A percentile compares a stretch with the other conserved stretches of the same genome.
phyloP scores from a whole-genome alignment of 2,329 filamentous ascomycete genomes.

The Gyromitra esculenta region DNA sequence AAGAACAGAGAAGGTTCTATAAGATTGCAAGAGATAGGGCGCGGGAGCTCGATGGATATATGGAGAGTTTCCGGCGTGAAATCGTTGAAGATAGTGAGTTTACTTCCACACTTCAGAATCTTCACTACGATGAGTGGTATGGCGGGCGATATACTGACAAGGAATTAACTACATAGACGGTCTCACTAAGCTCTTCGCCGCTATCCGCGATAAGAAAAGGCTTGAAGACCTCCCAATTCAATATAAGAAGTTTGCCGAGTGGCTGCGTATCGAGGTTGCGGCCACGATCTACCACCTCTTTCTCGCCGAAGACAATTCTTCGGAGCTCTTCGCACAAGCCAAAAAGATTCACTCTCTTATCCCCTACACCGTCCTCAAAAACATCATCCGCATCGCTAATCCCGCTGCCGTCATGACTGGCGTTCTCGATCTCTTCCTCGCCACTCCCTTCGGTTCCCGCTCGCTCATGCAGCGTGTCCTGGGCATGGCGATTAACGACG shows the following conservation, averaged over 20 bases:
- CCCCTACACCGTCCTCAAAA: conserved; percentile 92
- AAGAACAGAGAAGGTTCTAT: conserved; percentile 94
- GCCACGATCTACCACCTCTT: conserved; percentile 97
- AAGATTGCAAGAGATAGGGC: conserved; percentile 92
- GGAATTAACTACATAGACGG: conserved; percentile 68
- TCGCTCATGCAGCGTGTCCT: conserved; percentile 96
- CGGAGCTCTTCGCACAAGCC: conserved; percentile 91
- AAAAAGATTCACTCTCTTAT: conserved; percentile 95
- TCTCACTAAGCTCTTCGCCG: conserved; percentile 88
- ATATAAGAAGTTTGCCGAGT: conserved; percentile 98
- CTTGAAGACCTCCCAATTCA: conserved; percentile 91
- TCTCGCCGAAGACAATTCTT: conserved; percentile 96
- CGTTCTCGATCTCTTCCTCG: conserved; percentile 91
- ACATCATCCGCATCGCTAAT: conserved; percentile 95
- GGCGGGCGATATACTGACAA: neutral
- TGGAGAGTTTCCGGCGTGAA: conserved; percentile 80
- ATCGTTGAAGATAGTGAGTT: conserved; percentile 76
- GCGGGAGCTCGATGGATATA: conserved; percentile 93
- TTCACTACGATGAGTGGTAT: neutral
- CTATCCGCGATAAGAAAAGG: conserved; percentile 88
- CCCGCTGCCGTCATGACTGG: conserved; percentile 97
- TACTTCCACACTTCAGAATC: neutral
- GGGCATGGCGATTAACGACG: conserved; percentile 87
- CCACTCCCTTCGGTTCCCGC: conserved; percentile 89
- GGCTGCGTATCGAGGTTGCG: conserved; percentile 95